These are phyloP conservation scores for Tricholoma sp. DNA, from an alignment of 768 basidiomycete species.

Conservation along the genomic window DNA sequence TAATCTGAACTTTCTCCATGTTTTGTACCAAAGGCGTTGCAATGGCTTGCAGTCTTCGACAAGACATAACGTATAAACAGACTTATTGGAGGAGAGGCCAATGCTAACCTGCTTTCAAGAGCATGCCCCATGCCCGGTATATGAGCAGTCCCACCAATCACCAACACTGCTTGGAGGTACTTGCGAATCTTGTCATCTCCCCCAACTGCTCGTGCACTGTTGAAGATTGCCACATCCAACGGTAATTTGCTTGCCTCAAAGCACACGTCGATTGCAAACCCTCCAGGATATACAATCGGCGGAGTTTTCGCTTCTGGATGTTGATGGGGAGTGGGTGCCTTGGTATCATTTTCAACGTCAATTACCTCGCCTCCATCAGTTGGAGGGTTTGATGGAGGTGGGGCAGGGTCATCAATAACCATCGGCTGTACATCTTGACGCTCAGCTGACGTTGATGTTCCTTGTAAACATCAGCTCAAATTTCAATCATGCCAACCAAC, in stretches of 20 bases:
- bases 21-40: slow-evolving; percentile 76
- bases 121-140: slow-evolving; percentile 83
- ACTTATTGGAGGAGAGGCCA: neutral
- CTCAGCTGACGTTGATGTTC: slow-evolving; percentile 16
- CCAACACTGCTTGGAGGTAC: slow-evolving; percentile 80
- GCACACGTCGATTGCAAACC: slow-evolving; percentile 66
- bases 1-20: slow-evolving; percentile 87
- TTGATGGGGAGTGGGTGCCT: slow-evolving; percentile 24
- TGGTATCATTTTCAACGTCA: slow-evolving; percentile 45
- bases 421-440: slow-evolving; percentile 30
- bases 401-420: slow-evolving; percentile 26
- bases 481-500: neutral
- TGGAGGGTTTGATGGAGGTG: slow-evolving; percentile 17
- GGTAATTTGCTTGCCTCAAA: slow-evolving; percentile 88
- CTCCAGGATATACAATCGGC: slow-evolving; percentile 29
- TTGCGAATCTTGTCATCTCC: slow-evolving; percentile 88
- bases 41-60: slow-evolving; percentile 67
- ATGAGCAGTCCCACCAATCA: slow-evolving; percentile 80
- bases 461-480: slow-evolving; percentile 2
- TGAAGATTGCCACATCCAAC: slow-evolving; percentile 89
- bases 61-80: slow-evolving; percentile 2
- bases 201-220: slow-evolving; percentile 82
- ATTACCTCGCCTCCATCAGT: slow-evolving; percentile 36
- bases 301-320: slow-evolving; percentile 13
- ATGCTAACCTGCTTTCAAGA: slow-evolving; percentile 73